These are phyloP conservation scores for Aspergillus carbonarius DNA, from an alignment of 2,329 filamentous ascomycete species.

Conservation along the genomic window DNA sequence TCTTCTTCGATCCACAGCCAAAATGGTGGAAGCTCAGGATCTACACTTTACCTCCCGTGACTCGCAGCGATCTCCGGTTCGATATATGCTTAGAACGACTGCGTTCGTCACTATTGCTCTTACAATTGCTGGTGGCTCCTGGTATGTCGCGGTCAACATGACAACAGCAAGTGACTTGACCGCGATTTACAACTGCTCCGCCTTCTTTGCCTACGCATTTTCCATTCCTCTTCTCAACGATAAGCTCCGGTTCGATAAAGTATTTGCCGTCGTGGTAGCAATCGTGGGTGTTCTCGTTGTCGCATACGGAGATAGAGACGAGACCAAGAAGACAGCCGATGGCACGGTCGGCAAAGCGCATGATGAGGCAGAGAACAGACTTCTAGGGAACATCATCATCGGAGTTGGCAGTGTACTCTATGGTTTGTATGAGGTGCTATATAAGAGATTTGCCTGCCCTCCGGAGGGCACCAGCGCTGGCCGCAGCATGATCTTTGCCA, in stretches of 20 bases:
- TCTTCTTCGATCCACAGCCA: conserved; percentile 64
- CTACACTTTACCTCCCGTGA: conserved; percentile 58
- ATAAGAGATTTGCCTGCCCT: conserved; percentile 90
- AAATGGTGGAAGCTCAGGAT: conserved; percentile 82
- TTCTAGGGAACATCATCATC: conserved; percentile 88
- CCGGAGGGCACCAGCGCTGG: conserved; percentile 80
- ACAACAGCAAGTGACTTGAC: conserved; percentile 93
- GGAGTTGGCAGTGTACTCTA: conserved; percentile 88
- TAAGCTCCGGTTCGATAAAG: conserved; percentile 78
- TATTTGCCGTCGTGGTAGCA: conserved; percentile 79
- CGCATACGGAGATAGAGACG: conserved; percentile 78
- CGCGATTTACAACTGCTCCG: conserved; percentile 98
- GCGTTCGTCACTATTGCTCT: conserved; percentile 79
- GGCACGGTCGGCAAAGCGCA: conserved; percentile 40
- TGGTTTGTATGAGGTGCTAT: conserved; percentile 94
- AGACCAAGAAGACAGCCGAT: conserved; percentile 45
- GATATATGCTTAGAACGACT: conserved; percentile 77
- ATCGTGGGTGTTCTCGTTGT: conserved; percentile 91
- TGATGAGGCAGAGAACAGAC: conserved; percentile 63
- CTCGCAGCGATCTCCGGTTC: conserved; percentile 52
- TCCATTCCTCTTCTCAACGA: conserved; percentile 87
- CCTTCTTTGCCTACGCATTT: conserved; percentile 98
- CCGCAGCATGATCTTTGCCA: conserved; percentile 96
- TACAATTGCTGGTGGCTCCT: conserved; percentile 86
- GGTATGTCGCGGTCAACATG: conserved; percentile 93